Conservation (phyloP, 2,329 filamentous ascomycete species). For the Lachnellula occidentalis region DNA sequence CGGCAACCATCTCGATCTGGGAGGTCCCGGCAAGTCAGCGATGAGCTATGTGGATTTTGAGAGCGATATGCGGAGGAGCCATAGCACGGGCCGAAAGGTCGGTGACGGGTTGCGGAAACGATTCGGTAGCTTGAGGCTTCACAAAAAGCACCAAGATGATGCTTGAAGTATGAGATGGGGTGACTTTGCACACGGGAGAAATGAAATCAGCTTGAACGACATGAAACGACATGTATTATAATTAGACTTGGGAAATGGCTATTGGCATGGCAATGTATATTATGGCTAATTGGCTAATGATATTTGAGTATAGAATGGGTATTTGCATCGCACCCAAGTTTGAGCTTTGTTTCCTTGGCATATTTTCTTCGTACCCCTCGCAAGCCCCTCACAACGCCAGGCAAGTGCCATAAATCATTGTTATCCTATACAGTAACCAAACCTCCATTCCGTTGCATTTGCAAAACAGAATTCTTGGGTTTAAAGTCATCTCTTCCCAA, state of each 20-base stretch:
- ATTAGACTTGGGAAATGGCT: neutral
- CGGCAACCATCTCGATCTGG: constrained; percentile 13
- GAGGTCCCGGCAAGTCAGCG: constrained; percentile 1
- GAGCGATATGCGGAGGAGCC: constrained; percentile 20
- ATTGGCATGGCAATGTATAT: constrained; percentile 4
- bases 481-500: no score
- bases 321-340: neutral
- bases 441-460: neutral
- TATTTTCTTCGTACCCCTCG: neutral
- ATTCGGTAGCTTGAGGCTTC: constrained; percentile 47
- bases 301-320: neutral
- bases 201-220: neutral
- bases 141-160: constrained; percentile 22
- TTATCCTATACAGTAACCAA: neutral
- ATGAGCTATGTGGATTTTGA: constrained; percentile 13
- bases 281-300: constrained; percentile 3
- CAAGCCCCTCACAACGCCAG: neutral
- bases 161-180: neutral
- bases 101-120: constrained; percentile 48
- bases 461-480: no score
- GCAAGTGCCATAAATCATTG: neutral
- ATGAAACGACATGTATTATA: neutral
- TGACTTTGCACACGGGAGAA: neutral
- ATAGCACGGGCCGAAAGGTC: constrained; percentile 38
- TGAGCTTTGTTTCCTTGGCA: neutral